Evolutionary conservation across 305 asterid genomes (phyloP).

Genomic region (Nicotiana rustica): DNA sequence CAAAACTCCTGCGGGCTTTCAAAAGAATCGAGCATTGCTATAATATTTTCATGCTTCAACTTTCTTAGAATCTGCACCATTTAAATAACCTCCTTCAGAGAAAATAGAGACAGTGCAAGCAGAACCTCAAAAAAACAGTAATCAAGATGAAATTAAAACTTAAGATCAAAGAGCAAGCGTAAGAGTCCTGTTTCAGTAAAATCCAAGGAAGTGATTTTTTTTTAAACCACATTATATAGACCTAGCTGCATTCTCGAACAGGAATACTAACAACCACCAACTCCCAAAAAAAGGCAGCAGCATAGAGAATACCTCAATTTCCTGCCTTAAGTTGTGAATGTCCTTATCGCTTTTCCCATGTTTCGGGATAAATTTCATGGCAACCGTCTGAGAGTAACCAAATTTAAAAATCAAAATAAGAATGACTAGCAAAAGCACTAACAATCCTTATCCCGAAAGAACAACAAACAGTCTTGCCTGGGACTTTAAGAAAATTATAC

Average conservation of each 20-base stretch:
- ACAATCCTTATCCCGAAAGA: background rate
- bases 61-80: constrained; percentile 85
- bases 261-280: background rate
- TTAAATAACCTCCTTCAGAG: constrained; percentile 34
- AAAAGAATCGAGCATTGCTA: constrained; percentile 95
- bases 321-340: constrained; percentile 88
- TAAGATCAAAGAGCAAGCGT: background rate
- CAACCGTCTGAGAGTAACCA: constrained; percentile 72
- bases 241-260: background rate
- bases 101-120: constrained; percentile 36
- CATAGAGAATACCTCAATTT: constrained; percentile 74
- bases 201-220: background rate
- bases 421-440: constrained; percentile 28
- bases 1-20: constrained; percentile 98
- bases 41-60: constrained; percentile 91
- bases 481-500: constrained; percentile 42
- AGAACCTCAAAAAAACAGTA: background rate
- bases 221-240: background rate
- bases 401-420: constrained; percentile 37
- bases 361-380: constrained; percentile 97
- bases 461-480: background rate
- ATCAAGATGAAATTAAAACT: constrained; percentile 21
- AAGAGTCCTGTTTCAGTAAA: background rate
- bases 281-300: background rate
- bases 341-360: constrained; percentile 99